Evolutionary conservation across 768 basidiomycete species (phyloP), one percentile per base, ranked within the genome.

Genomic region (Cystofilobasidium ferigula): DNA sequence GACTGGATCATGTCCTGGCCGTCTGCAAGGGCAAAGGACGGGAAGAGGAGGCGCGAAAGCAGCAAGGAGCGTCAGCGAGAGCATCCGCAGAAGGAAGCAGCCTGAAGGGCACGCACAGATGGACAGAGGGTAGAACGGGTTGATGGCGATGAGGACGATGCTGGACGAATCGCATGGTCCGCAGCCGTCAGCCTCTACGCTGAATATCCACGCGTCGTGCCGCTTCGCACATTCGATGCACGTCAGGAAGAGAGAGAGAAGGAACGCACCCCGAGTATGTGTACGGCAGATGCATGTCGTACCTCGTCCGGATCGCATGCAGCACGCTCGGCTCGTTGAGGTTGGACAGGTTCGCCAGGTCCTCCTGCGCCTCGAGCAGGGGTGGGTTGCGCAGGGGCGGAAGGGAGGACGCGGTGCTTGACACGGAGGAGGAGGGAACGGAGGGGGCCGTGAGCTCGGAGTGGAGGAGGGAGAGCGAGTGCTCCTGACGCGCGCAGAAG

Each of bases 381-480:
- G 94, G 95, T 36, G 95, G 95, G 78, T 99, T 98, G 70, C 93
- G 86, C 72, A 99, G 79, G 48, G 93, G 95, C 51, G 95, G 95
- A 10, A 97, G 81, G n/a, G 70, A 68, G 59, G 86, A 47, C 14
- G 61, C 12, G 30, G n/a, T 16, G 36, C 24, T 26, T 60, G 26
- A 16, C 22, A 20, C 9, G 40, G 8, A n/a, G 2, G 40, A 47
- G 18, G 16, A 36, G 36, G 57, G n/a, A n/a, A n/a, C 2, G 34
- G 36, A 38, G 22, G 58, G 38, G 30, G 34, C 10, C 12, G 16
- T 3, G 30, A 35, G 20, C 3, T 0, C 3, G 32, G 28, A 3
- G 14, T n/a, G 45, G 16, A 30, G 34, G n/a, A 51, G 22, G 24
- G 58, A 30, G 40, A 38, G n/a, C 18, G 35, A 5, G 20, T 35